phyloP scores from a whole-genome alignment of 257 asterid genomes.

The Sherardia arvensis region DNA sequence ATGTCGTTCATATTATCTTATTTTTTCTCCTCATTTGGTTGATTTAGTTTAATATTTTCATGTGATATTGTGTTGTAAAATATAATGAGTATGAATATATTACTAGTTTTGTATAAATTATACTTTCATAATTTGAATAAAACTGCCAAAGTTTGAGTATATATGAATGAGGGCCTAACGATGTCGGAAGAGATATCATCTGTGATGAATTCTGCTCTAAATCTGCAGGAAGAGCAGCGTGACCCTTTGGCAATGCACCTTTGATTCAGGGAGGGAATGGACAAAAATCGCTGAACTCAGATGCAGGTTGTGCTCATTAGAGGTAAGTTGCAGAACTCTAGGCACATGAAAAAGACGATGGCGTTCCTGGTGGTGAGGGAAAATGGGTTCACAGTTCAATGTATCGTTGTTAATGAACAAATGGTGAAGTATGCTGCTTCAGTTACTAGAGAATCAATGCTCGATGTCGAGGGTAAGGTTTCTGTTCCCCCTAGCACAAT shows the following conservation, averaged over 20 bases:
- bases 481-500: conserved; percentile 53
- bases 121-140: too few relatives aligned
- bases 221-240: conserved; percentile 9
- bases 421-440: conserved; percentile 65
- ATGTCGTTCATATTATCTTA: too few relatives aligned
- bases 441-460: conserved; percentile 56
- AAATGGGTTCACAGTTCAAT: conserved; percentile 71
- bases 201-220: not conserved
- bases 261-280: too few relatives aligned
- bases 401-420: conserved; percentile 63
- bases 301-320: conserved; percentile 44
- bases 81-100: too few relatives aligned
- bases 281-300: conserved; percentile 31
- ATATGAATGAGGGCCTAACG: not conserved
- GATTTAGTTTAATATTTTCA: too few relatives aligned
- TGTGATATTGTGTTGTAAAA: too few relatives aligned
- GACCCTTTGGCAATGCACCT: too few relatives aligned
- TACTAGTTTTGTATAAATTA: too few relatives aligned
- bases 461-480: conserved; percentile 20
- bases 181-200: not conserved
- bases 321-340: conserved; percentile 63
- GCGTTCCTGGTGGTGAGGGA: conserved; percentile 72
- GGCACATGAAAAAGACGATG: conserved; percentile 67
- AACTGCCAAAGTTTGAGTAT: too few relatives aligned
- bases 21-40: too few relatives aligned